Evolutionary conservation across 2,329 filamentous ascomycete genomes (phyloP).

Genomic region (Beauveria pseudobassiana): DNA sequence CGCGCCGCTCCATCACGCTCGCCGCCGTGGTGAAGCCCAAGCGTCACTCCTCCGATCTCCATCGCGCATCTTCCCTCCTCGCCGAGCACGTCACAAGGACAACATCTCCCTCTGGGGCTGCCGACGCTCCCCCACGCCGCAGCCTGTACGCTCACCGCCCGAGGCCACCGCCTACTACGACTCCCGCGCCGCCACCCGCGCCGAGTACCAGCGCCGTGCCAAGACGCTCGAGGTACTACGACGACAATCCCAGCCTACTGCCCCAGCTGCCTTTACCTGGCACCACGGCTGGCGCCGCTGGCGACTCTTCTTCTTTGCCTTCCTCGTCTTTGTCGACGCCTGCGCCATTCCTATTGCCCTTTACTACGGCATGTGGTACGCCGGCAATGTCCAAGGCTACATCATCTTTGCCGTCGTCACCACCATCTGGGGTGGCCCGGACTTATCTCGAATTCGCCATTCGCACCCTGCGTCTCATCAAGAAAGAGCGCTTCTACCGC

Average conservation of each 20-base stretch:
- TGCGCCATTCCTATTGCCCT: slow-evolving; percentile 40
- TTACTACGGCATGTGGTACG: slow-evolving; percentile 43
- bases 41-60: slow-evolving; percentile 3
- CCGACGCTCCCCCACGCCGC: slow-evolving; percentile 17
- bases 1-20: slow-evolving; percentile 9
- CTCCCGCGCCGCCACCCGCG: slow-evolving; percentile 28
- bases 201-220: slow-evolving; percentile 28
- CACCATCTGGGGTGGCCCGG: slow-evolving; percentile 47
- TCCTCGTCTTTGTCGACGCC: slow-evolving; percentile 39
- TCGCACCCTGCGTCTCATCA: slow-evolving; percentile 40
- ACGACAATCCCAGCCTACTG: slow-evolving; percentile 29
- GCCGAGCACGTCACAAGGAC: neutral
- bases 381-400: slow-evolving; percentile 29
- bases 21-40: neutral
- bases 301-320: slow-evolving; percentile 39
- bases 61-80: neutral
- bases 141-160: slow-evolving; percentile 26
- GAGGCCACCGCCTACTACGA: slow-evolving; percentile 33
- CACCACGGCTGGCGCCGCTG: slow-evolving; percentile 31
- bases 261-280: slow-evolving; percentile 34
- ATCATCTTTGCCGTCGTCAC: slow-evolving; percentile 46
- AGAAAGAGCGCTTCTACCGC: slow-evolving; percentile 41
- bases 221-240: slow-evolving; percentile 31
- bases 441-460: slow-evolving; percentile 46
- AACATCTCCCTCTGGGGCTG: neutral